Evolutionary conservation across 257 asterid species (phyloP).

Genomic region (Solanum raphanifolium): DNA sequence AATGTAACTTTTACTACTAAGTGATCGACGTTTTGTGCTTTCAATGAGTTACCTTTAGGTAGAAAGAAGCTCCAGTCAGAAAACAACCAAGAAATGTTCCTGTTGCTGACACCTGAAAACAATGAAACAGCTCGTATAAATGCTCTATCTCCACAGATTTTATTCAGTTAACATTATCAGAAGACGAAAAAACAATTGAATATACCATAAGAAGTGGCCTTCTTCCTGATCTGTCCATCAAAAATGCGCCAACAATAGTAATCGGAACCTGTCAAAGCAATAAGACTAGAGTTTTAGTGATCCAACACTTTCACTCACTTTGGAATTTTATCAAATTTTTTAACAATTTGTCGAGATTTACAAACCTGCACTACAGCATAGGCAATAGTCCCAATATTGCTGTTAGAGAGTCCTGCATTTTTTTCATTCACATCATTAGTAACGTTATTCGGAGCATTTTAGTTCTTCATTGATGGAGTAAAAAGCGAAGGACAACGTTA

Average conservation of each 20-base stretch:
- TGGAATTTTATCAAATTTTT: background rate
- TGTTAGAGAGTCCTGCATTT: constrained; percentile 56
- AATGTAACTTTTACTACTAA: background rate
- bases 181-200: background rate
- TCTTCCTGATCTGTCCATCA: constrained; percentile 82
- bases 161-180: background rate
- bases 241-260: constrained; percentile 58
- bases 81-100: constrained; percentile 69
- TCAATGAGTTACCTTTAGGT: constrained; percentile 41
- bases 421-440: background rate
- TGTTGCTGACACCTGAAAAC: constrained; percentile 59
- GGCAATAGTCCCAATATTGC: constrained; percentile 54
- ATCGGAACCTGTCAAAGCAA: constrained; percentile 46
- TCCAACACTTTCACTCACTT: background rate
- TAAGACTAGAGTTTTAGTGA: background rate
- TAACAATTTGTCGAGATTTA: background rate
- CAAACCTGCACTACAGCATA: constrained; percentile 70
- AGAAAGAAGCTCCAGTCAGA: constrained; percentile 58
- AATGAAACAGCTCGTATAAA: background rate
- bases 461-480: background rate
- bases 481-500: background rate
- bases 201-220: constrained; percentile 64
- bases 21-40: background rate
- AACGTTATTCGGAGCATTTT: background rate
- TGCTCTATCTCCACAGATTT: background rate